Base-by-base conservation (phyloP, 2,329 filamentous ascomycete species). In the Blastomyces emzantsi region DNA sequence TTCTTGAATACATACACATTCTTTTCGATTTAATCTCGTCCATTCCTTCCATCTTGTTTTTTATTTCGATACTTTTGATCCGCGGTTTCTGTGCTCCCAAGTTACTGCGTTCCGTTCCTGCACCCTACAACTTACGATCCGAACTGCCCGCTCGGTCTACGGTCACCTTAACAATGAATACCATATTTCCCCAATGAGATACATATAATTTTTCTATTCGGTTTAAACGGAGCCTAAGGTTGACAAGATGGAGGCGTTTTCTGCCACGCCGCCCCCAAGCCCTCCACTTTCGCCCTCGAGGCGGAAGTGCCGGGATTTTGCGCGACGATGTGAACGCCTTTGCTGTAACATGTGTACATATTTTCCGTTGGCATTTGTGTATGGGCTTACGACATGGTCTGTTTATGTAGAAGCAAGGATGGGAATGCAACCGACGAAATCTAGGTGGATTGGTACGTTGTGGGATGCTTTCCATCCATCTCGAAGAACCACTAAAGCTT, bases 331-430 rank as follows among this genome's bases (percentile, higher is more conserved):
- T 70, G 92, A 97, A 81, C 88, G 92, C 60, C 87, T 85, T 72
- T 97, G 92, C 81, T 97, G 92, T 79, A 79, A 82, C 54, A 84
- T 86, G 65, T 82, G 89, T 62, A 90, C 86, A 33, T 96, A 92
- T 75, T 90, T 96, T 69, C 93, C 93, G n/a, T 82, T 97, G 22
- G 80, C 80, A 36, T 96, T 97, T 73, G 90, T 97, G 64, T 97
- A 96, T 72, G 84, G 88, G 63, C 76, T 97, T 68, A 93, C 91
- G n/a, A 89, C 89, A 13, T 99, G 94, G 94, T 92, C 91, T 2
- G 85, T 89, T n/a, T 97, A 89, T 83, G 92, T 96, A 9, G 84
- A 92, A 70, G 83, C 89, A 58, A 87, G 82, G 63, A 89, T 96
- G 65, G 89, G 90, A 61, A 81, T 83, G 36, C 78, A 77, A 61